phyloP scores from a whole-genome alignment of 2,329 filamentous ascomycete genomes.

The Mycosphaerella sp. region DNA sequence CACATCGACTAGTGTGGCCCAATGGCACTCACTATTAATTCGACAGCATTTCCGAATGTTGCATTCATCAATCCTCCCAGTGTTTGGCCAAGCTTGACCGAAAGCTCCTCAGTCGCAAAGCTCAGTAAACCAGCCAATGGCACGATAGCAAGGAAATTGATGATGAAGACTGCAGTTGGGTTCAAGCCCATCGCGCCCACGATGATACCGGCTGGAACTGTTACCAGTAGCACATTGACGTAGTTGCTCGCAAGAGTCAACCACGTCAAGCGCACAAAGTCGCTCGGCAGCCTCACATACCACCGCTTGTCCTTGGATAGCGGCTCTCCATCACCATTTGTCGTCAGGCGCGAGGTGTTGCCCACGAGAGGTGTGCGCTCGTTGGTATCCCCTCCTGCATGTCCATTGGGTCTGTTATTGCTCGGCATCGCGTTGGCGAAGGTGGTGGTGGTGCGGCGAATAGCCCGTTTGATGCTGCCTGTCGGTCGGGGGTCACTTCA shows the following conservation, averaged over 20 bases:
- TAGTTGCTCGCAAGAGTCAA: conserved; percentile 46
- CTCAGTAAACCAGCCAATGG: conserved; percentile 67
- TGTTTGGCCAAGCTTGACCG: conserved; percentile 64
- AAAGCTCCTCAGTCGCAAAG: conserved; percentile 73
- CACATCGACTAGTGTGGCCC: neutral
- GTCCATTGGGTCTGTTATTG: conserved; percentile 19
- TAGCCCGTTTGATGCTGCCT: conserved; percentile 20
- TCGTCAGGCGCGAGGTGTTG: conserved; percentile 10
- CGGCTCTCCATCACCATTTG: conserved; percentile 11
- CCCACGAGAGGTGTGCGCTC: conserved; percentile 30
- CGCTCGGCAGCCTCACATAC: conserved; percentile 21
- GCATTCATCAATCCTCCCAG: conserved; percentile 69
- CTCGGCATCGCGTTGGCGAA: conserved; percentile 14
- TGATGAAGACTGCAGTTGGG: conserved; percentile 62
- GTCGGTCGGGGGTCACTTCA: conserved; percentile 1
- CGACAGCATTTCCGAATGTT: conserved; percentile 74
- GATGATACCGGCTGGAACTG: conserved; percentile 66
- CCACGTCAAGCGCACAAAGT: conserved; percentile 33
- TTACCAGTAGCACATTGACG: conserved; percentile 66
- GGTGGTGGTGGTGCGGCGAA: conserved; percentile 24
- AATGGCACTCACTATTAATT: conserved; percentile 54
- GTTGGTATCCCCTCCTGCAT: conserved; percentile 15
- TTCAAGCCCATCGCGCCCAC: conserved; percentile 58
- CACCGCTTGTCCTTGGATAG: conserved; percentile 17
- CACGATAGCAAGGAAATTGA: conserved; percentile 78